Conservation (phyloP, 805 yeast genomes). For the Hagleromyces aurorensis region DNA sequence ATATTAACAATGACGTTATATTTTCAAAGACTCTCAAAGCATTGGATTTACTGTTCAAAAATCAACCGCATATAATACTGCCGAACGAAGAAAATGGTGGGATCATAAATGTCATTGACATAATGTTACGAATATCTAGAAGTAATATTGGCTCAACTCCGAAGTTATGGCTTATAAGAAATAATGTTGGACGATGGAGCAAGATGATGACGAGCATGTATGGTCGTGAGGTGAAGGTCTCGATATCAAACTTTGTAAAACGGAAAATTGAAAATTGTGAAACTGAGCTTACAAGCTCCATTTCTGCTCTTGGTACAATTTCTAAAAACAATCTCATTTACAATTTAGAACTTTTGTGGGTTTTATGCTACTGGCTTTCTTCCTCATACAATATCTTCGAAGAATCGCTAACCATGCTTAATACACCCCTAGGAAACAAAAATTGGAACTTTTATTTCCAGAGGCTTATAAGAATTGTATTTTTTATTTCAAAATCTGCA, state of each 20-base stretch:
- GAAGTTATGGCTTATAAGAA: conserved; percentile 23
- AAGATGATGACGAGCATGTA: conserved; percentile 8
- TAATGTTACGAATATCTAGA: conserved; percentile 12
- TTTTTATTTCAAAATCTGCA: conserved; percentile 20
- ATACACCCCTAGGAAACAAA: conserved; percentile 14
- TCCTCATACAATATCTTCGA: conserved; percentile 11
- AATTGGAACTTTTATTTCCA: conserved; percentile 23
- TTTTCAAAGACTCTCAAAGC: conserved; percentile 25
- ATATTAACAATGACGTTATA: conserved; percentile 13
- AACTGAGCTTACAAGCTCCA: conserved; percentile 12
- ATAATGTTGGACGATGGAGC: conserved; percentile 24
- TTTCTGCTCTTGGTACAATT: no score
- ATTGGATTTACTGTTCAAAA: conserved; percentile 19
- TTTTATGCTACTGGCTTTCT: conserved; percentile 21
- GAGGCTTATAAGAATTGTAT: conserved; percentile 19
- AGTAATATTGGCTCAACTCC: conserved; percentile 10
- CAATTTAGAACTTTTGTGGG: conserved; percentile 11
- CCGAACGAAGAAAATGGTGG: conserved; percentile 8
- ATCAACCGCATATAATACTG: conserved; percentile 17
- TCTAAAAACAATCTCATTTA: conserved; percentile 6
- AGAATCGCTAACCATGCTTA: conserved; percentile 10
- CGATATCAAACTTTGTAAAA: conserved; percentile 8
- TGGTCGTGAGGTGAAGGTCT: conserved; percentile 9
- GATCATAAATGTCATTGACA: conserved; percentile 12
- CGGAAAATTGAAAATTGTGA: conserved; percentile 11